Evolutionary conservation across 73 alveolate species (phyloP).

Genomic region (Paramecium sexaurelia): DNA sequence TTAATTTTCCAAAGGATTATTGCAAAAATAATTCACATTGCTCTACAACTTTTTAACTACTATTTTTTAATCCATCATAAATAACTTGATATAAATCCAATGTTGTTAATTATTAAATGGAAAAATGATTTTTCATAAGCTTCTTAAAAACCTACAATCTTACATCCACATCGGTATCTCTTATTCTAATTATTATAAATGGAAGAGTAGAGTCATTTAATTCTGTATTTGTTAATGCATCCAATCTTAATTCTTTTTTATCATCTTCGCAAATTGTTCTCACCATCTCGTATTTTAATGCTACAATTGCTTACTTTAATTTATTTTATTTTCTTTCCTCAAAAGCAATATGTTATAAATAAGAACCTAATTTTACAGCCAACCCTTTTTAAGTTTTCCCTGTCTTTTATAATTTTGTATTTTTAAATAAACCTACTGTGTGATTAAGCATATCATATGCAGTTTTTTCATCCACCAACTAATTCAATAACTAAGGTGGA

Average conservation of each 20-base stretch:
- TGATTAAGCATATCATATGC: constrained; percentile 49
- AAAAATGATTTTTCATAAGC: constrained; percentile 42
- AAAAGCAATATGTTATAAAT: constrained; percentile 18
- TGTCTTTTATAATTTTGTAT: constrained; percentile 19
- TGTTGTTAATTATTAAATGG: not conserved
- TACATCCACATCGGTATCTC: constrained; percentile 60
- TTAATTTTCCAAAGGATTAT: not conserved
- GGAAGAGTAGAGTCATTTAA: constrained; percentile 64
- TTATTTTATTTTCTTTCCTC: not conserved
- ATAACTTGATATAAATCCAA: not conserved
- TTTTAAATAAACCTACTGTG: constrained; percentile 34
- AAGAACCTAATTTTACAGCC: constrained; percentile 50
- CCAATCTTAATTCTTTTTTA: constrained; percentile 48
- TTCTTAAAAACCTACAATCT: constrained; percentile 54
- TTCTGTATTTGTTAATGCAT: constrained; percentile 62
- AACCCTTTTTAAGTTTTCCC: constrained; percentile 43
- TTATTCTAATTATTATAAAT: constrained; percentile 55
- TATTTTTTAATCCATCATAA: constrained; percentile 32
- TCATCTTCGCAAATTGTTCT: constrained; percentile 62
- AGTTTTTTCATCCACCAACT: constrained; percentile 12
- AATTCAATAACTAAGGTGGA: constrained; percentile 17
- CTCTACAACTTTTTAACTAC: constrained; percentile 26
- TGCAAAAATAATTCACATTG: constrained; percentile 5
- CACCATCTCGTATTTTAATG: constrained; percentile 55
- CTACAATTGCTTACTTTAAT: constrained; percentile 19